phyloP scores from a whole-genome alignment of 352 stramenopile genomes.

The Globisporangium ultimum region DNA sequence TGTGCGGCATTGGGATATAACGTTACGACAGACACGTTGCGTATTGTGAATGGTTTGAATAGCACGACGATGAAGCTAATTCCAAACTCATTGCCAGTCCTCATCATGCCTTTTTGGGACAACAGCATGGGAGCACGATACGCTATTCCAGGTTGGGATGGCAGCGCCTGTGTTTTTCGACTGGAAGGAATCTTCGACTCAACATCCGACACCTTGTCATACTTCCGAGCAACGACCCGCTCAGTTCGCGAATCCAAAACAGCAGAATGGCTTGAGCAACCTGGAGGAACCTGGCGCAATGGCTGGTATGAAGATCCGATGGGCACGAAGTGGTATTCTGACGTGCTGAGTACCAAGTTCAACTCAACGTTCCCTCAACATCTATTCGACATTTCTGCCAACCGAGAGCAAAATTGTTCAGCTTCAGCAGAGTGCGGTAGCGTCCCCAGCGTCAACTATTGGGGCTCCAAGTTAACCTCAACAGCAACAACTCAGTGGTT shows the following conservation, averaged over 20 bases:
- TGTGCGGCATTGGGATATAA: constrained; percentile 25
- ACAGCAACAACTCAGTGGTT: constrained; percentile 10
- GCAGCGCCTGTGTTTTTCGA: constrained; percentile 25
- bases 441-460: constrained; percentile 4
- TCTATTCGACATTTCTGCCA: constrained; percentile 19
- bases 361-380: constrained; percentile 11
- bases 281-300: constrained; percentile 20
- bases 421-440: constrained; percentile 2
- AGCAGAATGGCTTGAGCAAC: constrained; percentile 7
- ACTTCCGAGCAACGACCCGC: constrained; percentile 15
- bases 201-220: constrained; percentile 2
- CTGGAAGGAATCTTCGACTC: constrained; percentile 19
- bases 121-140: constrained; percentile 13
- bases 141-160: constrained; percentile 21
- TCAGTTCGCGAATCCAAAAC: constrained; percentile 14
- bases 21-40: constrained; percentile 21
- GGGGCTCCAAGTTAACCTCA: constrained; percentile 11
- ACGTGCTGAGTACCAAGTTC: constrained; percentile 20
- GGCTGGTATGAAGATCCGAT: constrained; percentile 25
- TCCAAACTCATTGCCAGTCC: constrained; percentile 22
- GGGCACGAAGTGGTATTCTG: constrained; percentile 21
- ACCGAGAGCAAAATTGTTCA: constrained; percentile 16
- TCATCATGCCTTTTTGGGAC: constrained; percentile 27
- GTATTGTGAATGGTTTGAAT: constrained; percentile 21
- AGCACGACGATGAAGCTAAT: constrained; percentile 8